A percentile compares a stretch with the other conserved stretches of the same genome.
phyloP scores from a whole-genome alignment of 2,329 filamentous ascomycete species.

The Apiospora hydei region DNA sequence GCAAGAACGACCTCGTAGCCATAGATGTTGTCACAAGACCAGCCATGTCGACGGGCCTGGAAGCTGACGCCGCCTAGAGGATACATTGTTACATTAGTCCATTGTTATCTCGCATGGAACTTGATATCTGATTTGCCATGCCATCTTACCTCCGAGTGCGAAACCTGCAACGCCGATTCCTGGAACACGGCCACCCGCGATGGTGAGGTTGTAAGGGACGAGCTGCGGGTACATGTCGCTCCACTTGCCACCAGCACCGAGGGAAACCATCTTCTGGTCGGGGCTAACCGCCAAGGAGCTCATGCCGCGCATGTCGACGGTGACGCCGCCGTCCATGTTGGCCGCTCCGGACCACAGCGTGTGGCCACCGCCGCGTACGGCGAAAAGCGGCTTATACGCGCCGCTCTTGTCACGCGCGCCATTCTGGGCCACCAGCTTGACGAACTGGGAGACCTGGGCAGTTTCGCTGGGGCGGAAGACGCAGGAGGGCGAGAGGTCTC shows the following conservation, averaged over 20 bases:
- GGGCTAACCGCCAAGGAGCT: conserved; percentile 30
- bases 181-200: conserved; percentile 32
- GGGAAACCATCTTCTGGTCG: conserved; percentile 29
- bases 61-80: not conserved
- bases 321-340: conserved; percentile 50
- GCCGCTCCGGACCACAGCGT: conserved; percentile 47
- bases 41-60: conserved; percentile 34
- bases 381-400: conserved; percentile 37
- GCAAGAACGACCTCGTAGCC: conserved; percentile 42
- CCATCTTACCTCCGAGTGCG: conserved; percentile 38
- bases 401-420: not conserved
- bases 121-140: too few relatives aligned
- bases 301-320: conserved; percentile 46
- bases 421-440: not conserved
- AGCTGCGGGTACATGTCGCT: conserved; percentile 35
- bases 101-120: too few relatives aligned
- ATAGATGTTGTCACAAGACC: conserved; percentile 43
- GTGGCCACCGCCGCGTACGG: conserved; percentile 54
- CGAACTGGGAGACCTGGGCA: not conserved
- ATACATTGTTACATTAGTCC: too few relatives aligned
- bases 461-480: not conserved
- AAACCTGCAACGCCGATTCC: conserved; percentile 34
- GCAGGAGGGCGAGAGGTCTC: not conserved
- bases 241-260: conserved; percentile 36
- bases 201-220: conserved; percentile 26